Conservation (phyloP, 352 stramenopile genomes). For the Globisporangium echinulatum region DNA sequence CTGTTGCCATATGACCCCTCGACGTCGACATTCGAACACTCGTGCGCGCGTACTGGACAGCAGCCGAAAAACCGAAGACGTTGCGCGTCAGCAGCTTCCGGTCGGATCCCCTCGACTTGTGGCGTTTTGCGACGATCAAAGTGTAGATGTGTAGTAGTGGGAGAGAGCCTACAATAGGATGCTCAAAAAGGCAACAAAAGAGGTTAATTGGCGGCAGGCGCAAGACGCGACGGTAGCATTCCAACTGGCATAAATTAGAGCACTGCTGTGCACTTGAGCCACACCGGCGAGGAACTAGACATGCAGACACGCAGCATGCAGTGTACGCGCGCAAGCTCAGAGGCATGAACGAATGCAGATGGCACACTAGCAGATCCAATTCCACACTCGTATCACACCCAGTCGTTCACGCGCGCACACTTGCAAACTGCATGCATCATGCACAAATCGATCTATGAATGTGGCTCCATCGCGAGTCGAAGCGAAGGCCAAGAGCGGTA, state of each 20-base stretch:
- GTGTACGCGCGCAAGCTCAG: background rate
- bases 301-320: constrained; percentile 3
- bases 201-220: constrained; percentile 5
- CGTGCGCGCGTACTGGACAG: too few relatives aligned
- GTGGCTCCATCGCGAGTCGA: constrained; percentile 9
- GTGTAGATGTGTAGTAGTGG: constrained; percentile 13
- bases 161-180: constrained; percentile 25
- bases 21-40: background rate
- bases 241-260: constrained; percentile 21
- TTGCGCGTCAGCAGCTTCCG: too few relatives aligned
- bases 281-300: background rate
- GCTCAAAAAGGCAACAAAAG: background rate
- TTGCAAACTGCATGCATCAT: constrained; percentile 1
- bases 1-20: background rate
- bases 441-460: constrained; percentile 18
- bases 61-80: too few relatives aligned
- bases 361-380: background rate
- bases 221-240: constrained; percentile 7
- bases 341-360: background rate
- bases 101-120: background rate
- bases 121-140: background rate
- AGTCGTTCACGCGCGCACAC: constrained; percentile 5
- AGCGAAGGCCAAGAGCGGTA: constrained; percentile 11
- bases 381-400: background rate
- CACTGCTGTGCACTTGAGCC: constrained; percentile 1